Conservation (phyloP, 495 filamentous ascomycete species). For the Choiromyces venosus region DNA sequence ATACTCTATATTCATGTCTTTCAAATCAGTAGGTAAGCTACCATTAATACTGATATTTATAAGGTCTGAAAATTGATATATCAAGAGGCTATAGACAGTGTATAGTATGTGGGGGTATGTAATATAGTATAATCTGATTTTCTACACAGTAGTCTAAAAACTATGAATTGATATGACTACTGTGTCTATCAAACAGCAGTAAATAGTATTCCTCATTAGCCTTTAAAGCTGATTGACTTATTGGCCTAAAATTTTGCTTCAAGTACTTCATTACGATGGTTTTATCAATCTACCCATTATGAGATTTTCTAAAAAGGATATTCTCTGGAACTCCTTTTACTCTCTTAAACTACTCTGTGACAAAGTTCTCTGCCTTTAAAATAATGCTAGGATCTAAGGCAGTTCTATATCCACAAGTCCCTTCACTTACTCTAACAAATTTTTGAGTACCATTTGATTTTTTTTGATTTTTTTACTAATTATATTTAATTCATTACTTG, state of each 20-base stretch:
- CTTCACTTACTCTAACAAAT: background rate
- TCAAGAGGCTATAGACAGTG: no score
- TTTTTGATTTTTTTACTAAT: no score
- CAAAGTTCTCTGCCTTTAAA: no score
- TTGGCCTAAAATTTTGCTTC: background rate
- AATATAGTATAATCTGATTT: no score
- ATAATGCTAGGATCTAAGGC: constrained; percentile 1
- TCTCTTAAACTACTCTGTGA: constrained; percentile 1
- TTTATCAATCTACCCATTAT: constrained; percentile 2
- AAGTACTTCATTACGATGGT: background rate
- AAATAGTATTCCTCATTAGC: background rate
- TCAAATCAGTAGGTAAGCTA: no score
- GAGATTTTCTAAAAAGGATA: background rate
- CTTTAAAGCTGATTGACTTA: background rate
- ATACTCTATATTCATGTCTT: no score
- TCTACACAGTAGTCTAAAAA: background rate
- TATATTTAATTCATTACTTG: no score
- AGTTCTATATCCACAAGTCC: background rate
- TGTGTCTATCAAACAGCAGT: background rate
- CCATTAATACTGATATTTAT: no score
- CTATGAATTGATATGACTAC: background rate
- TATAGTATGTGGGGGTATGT: no score
- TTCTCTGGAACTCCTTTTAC: background rate
- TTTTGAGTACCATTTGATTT: no score
- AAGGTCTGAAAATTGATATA: no score